Evolutionary conservation across 2,329 filamentous ascomycete genomes (phyloP), one percentile per base, ranked within the genome.

Genomic region (Ceratocystis destructans): DNA sequence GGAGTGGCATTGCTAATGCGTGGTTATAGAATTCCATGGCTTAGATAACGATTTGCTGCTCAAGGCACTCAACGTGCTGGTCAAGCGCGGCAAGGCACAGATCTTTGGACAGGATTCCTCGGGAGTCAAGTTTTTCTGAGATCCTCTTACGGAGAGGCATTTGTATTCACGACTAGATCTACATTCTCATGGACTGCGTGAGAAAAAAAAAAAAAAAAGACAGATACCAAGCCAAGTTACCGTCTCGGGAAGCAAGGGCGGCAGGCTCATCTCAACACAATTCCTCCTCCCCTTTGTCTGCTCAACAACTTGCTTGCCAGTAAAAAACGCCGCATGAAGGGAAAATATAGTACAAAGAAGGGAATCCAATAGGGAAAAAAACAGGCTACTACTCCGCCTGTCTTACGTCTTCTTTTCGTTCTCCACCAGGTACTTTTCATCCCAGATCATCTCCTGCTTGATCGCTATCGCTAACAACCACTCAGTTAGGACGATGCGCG

Each of bases 111-210:
- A 85, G 65, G 90, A 93, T 73, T 88, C 89, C 68, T 85, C 89
- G 72, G 94, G 94, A 72, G 90, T 97, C 70, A 99, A 99, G 78
- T 97, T 99, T 78, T 97, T 97, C 74, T 96, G 78, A 86, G 61
- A 25, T 22, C 41, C 22, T 45, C 41, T 8, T 15, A 17, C 28
- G 15, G 41, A 15, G 20, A 41, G 37, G 37, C 37, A 41, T 41
- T 12, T 41, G 37, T 41, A 41, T 41, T 41, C 10, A 41, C 37
- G 10, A 15, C 37, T 41, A 41, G 37, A 41, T 41, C 37, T 41
- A 41, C 12, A 41, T 15, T 4, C 37, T 41, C 37, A 41, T 41
- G 10, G 37, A 41, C 37, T 41, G 37, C 37, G 25, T 33, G 17
- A 37, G 10, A 28, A 61, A 48, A 57, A 50, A 57, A 41, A 44